phyloP scores from a whole-genome alignment of 2,329 filamentous ascomycete species.

The Neocatenulostroma microsporum region DNA sequence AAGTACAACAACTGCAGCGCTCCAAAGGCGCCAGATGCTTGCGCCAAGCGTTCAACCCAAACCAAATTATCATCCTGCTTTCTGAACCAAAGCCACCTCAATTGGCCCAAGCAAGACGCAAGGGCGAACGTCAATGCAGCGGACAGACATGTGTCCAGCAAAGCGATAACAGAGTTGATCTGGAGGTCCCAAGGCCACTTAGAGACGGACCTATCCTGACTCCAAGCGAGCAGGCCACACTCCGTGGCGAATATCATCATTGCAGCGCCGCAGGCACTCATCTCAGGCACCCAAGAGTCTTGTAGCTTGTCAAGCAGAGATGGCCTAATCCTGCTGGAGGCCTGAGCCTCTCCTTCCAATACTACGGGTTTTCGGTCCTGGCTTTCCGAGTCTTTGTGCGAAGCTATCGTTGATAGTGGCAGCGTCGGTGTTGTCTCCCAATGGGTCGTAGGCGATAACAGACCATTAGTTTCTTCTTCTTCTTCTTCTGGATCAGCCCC shows the following conservation, averaged over 20 bases:
- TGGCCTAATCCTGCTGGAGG: too few relatives aligned
- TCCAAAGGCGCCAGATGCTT: neutral
- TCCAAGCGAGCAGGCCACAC: neutral
- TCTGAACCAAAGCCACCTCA: neutral
- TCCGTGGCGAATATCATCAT: neutral
- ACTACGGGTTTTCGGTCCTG: too few relatives aligned
- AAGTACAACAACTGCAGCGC: neutral
- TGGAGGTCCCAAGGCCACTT: neutral
- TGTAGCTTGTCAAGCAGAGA: neutral
- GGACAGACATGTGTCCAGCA: neutral
- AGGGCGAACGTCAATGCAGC: slow-evolving; percentile 1
- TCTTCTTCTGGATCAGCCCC: too few relatives aligned
- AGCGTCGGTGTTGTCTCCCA: too few relatives aligned
- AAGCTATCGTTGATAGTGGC: too few relatives aligned
- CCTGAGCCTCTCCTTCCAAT: too few relatives aligned
- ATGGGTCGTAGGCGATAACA: too few relatives aligned
- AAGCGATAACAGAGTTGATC: neutral
- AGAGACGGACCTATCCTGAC: neutral
- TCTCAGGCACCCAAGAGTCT: neutral
- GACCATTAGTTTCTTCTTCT: too few relatives aligned
- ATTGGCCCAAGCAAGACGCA: neutral
- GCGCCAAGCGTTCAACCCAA: neutral
- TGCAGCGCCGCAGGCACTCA: neutral
- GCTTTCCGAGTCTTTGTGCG: too few relatives aligned
- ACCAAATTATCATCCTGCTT: neutral